Conservation (phyloP, 2,329 filamentous ascomycete species). For the Cytospora schulzeri region DNA sequence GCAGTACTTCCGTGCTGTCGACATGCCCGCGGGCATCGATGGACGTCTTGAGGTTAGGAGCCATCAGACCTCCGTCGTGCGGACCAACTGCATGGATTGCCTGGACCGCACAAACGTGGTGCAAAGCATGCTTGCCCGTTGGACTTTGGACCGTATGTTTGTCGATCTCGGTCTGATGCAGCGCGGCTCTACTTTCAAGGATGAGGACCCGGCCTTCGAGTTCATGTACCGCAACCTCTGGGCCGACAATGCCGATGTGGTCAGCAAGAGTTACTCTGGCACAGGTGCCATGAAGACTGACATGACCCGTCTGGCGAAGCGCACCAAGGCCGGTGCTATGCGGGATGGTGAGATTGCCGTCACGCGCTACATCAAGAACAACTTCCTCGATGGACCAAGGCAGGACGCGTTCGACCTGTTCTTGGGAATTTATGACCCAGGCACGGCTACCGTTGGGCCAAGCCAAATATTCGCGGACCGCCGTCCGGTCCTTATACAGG, state of each 20-base stretch:
- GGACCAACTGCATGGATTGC: constrained; percentile 99
- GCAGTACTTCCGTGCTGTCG: constrained; percentile 89
- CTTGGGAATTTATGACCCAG: constrained; percentile 80
- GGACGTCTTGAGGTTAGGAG: constrained; percentile 78
- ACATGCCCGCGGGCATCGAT: constrained; percentile 72
- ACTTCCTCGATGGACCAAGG: constrained; percentile 89
- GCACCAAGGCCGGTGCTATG: constrained; percentile 81
- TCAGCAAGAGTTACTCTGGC: constrained; percentile 89
- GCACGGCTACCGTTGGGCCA: constrained; percentile 69
- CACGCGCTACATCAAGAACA: constrained; percentile 89
- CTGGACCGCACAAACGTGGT: constrained; percentile 97
- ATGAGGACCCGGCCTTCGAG: constrained; percentile 80
- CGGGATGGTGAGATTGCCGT: constrained; percentile 87
- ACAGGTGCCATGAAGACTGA: constrained; percentile 98
- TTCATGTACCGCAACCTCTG: constrained; percentile 93
- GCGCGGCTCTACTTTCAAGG: constrained; percentile 73
- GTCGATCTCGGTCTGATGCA: constrained; percentile 79
- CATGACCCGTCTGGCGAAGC: constrained; percentile 88
- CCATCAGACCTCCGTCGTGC: constrained; percentile 85
- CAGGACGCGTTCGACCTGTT: constrained; percentile 97
- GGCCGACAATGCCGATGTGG: constrained; percentile 97
- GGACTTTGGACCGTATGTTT: constrained; percentile 85
- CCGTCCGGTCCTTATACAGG: constrained; percentile 83
- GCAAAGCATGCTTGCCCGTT: constrained; percentile 93
- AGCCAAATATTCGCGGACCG: constrained; percentile 80